Evolutionary conservation across 768 basidiomycete genomes (phyloP).

Genomic region (Calocybe cyanea): DNA sequence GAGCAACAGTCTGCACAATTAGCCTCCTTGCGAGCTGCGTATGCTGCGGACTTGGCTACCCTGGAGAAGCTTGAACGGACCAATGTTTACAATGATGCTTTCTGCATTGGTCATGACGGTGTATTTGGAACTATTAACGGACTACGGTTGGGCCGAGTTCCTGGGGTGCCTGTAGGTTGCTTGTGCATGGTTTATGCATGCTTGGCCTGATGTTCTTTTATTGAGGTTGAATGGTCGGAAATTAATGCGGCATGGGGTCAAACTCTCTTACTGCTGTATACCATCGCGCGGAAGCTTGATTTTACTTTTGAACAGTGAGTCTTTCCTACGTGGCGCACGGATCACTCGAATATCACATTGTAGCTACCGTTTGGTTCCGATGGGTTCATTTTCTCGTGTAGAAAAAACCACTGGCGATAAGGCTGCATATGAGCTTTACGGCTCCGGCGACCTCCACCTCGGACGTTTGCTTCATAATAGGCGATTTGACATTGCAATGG

Average conservation of each 20-base stretch:
- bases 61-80: slow-evolving; percentile 85
- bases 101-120: slow-evolving; percentile 92
- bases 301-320: slow-evolving; percentile 81
- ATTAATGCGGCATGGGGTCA: slow-evolving; percentile 99
- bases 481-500: slow-evolving; percentile 94
- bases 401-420: slow-evolving; percentile 82
- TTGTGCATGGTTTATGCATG: not conserved
- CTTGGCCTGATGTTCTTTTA: slow-evolving; percentile 13
- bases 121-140: slow-evolving; percentile 99
- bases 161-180: slow-evolving; percentile 67
- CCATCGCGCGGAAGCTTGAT: slow-evolving; percentile 88
- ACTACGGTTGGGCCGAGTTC: slow-evolving; percentile 83
- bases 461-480: slow-evolving; percentile 90
- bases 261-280: slow-evolving; percentile 86
- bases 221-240: slow-evolving; percentile 94
- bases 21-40: slow-evolving; percentile 71
- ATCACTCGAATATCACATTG: slow-evolving; percentile 3
- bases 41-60: slow-evolving; percentile 70
- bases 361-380: slow-evolving; percentile 88
- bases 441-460: slow-evolving; percentile 88
- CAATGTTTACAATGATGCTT: slow-evolving; percentile 94
- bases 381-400: slow-evolving; percentile 93
- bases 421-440: slow-evolving; percentile 86
- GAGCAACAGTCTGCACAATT: slow-evolving; percentile 68
- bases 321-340: not conserved